Evolutionary conservation across 2,329 filamentous ascomycete genomes (phyloP).

Genomic region (Calonectria henricotiae): DNA sequence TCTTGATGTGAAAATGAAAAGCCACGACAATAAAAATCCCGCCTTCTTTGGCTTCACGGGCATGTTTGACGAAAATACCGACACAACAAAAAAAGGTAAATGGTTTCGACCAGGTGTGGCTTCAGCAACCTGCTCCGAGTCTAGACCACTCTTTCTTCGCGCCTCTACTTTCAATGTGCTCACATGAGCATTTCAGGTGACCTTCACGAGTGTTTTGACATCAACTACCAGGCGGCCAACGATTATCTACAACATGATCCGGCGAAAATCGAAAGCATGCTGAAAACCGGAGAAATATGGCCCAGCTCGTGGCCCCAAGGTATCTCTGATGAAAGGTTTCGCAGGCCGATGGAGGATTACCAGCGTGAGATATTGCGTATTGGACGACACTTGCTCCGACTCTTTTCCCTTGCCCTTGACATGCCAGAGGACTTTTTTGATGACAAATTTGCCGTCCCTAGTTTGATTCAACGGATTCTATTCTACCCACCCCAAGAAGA

Average conservation of each 20-base stretch:
- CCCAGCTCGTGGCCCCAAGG: slow-evolving; percentile 15
- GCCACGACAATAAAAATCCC: slow-evolving; percentile 18
- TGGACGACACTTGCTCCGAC: slow-evolving; percentile 6
- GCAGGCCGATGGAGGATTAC: slow-evolving; percentile 12
- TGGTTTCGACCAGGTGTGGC: neutral
- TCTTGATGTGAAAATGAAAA: slow-evolving; percentile 5
- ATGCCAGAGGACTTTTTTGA: slow-evolving; percentile 21
- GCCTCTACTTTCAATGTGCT: neutral
- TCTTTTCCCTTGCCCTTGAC: slow-evolving; percentile 17
- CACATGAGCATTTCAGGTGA: neutral
- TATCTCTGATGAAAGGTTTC: slow-evolving; percentile 3
- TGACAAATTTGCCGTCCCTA: slow-evolving; percentile 14
- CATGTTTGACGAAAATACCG: slow-evolving; percentile 18
- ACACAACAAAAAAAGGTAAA: slow-evolving; percentile 10
- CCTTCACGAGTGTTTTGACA: slow-evolving; percentile 20
- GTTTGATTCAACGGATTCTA: slow-evolving; percentile 10
- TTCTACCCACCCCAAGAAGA: slow-evolving; percentile 17
- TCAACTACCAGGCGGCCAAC: slow-evolving; percentile 15
- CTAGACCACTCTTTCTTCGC: neutral
- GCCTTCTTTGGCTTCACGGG: slow-evolving; percentile 17
- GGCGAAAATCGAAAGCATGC: slow-evolving; percentile 3
- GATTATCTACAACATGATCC: slow-evolving; percentile 9
- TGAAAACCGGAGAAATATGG: slow-evolving; percentile 12
- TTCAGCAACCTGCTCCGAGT: neutral
- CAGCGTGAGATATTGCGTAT: slow-evolving; percentile 14